Evolutionary conservation across 768 basidiomycete species (phyloP), one percentile per base, ranked within the genome.

Genomic region (Cantharellus anzutake): DNA sequence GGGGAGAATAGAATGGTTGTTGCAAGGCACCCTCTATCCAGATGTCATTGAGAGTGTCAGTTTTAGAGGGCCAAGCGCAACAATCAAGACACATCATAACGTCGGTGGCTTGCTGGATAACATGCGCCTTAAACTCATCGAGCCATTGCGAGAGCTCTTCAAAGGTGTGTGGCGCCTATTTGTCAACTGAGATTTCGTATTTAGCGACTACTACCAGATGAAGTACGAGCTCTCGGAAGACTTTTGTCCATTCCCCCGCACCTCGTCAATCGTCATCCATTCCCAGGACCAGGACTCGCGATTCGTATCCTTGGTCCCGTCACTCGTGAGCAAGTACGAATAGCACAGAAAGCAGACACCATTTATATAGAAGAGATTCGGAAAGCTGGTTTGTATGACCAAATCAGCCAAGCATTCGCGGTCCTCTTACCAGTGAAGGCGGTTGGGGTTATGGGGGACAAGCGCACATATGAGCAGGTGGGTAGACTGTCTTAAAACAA

Each of bases 71-170:
- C 96, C 96, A 0, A 90, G 86, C 64, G 96, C 96, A 42, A 98
- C 94, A 5, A 99, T 99, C 77, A 99, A 99, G 77, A 98, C 96
- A 2, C 96, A 99, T 70, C 96, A 98, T 71, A 99, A 99, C 65
- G 20, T 48, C 44, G 52, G 52, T 37, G 94, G 94, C 2, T 74
- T 99, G 57, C 76, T 97, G 62, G 87, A 86, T 68, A 85, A 98
- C 72, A 99, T 98, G 96, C 96, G 91, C 71, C 78, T 99, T 66
- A 98, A 98, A 74, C 78, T 99, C 56, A 98, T 99, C 64, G 96
- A 99, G 73, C 96, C 96, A 20, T 74, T 99, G 42, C 78, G 96
- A 41, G 96, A 98, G 74, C 76, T 99, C 16, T 99, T 99, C 81
- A 98, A 99, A 76, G 96, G 94, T 89, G 64, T 34, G 75, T 68